These are phyloP conservation scores for Benincasa hispida DNA, from an alignment of 306 rosid genomes.

Conservation along the genomic window DNA sequence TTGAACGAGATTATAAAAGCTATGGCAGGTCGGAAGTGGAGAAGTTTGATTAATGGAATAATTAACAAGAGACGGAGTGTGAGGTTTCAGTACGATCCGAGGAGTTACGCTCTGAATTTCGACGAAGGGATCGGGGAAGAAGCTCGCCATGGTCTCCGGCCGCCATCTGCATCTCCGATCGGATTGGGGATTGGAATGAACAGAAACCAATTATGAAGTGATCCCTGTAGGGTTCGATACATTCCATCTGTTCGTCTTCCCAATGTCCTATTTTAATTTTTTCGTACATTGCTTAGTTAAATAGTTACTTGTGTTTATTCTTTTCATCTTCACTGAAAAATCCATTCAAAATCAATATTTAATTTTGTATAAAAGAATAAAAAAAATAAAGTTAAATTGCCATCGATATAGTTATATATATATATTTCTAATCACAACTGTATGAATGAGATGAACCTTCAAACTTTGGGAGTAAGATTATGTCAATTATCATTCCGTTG, in stretches of 20 bases:
- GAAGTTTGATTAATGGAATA: slow-evolving; percentile 3
- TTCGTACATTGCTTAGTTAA: neutral
- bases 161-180: neutral
- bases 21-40: slow-evolving; percentile 14
- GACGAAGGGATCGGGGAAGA: slow-evolving; percentile 18
- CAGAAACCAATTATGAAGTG: neutral
- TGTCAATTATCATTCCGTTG: too few species aligned
- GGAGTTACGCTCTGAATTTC: slow-evolving; percentile 31
- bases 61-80: slow-evolving; percentile 4
- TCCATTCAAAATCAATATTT: neutral
- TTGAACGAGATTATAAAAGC: slow-evolving; percentile 5
- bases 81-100: slow-evolving; percentile 25
- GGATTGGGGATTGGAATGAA: neutral
- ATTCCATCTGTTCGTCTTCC: neutral
- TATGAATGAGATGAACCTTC: too few species aligned
- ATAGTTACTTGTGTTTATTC: neutral
- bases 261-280: neutral
- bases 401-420: too few species aligned
- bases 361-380: neutral
- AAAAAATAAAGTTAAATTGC: too few species aligned
- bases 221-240: neutral
- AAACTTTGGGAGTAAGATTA: too few species aligned
- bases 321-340: neutral
- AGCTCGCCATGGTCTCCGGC: neutral
- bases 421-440: too few species aligned